Evolutionary conservation across 768 basidiomycete species (phyloP), one percentile per base, ranked within the genome.

Genomic region (Podaxis rugospora): DNA sequence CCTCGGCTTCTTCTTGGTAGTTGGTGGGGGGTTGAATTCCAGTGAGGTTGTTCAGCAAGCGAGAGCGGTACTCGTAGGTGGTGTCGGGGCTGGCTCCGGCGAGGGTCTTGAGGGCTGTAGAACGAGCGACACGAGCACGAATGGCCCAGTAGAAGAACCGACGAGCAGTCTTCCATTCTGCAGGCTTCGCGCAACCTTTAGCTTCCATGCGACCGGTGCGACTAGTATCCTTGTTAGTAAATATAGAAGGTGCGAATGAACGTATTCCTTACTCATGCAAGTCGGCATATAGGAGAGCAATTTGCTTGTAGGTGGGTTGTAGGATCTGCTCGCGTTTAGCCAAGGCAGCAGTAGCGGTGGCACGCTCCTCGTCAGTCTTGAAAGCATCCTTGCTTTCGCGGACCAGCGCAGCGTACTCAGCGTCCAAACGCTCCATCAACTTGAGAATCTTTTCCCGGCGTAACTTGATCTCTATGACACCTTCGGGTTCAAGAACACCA

Each of bases 381-480:
- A 84, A 79, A 0, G 81, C 49, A 71, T 97, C 90, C 67, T 88
- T 88, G 75, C 88, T 92, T 51, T 86, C 88, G 39, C 79, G 82
- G 76, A 96, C 96, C 65, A 95, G 79, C 13, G 81, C 73, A 11
- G 90, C 88, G 69, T 96, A 98, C 18, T 83, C 84, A 0, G 85
- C 69, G 72, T 99, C 97, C 53, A 98, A 82, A 59, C 97, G 88
- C 67, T 94, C 95, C 97, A 99, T 98, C 63, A 96, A 78, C 5
- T 79, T 76, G 62, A 93, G 74, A 47, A 98, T 83, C 80, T 96
- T 98, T 72, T 96, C 95, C 49, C 93, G 89, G 64, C 97, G 90
- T 86, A 98, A 86, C 83, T 95, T 96, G 80, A 97, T 96, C 75
- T 98, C 97, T 60, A 98, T 83, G 69, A 98, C 86, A 73, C 97